Evolutionary conservation across 768 basidiomycete genomes (phyloP), one percentile per base, ranked within the genome.

Genomic region (Boletus bicolor): DNA sequence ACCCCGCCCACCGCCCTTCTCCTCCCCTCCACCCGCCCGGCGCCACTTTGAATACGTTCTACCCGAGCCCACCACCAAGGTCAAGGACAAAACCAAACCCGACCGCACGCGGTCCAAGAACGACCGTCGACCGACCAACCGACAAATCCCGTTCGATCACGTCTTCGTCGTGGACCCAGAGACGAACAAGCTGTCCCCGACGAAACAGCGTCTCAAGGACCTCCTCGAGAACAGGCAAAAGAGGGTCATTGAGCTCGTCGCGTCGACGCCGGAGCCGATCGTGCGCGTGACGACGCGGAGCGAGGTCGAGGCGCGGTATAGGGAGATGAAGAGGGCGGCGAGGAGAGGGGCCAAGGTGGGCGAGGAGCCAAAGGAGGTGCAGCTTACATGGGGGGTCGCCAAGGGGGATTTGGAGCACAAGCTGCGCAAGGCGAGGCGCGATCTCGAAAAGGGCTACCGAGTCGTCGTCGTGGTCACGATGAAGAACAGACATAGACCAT

Each of bases 371-470:
- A 91, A 91, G 73, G 85, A 89, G 73, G 74, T 90, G 5, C 86
- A 88, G 70, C 64, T 93, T 44, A 82, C 84, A 12, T 93, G 89
- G 87, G 76, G 75, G 3, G 79, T 84, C 12, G 81, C 73, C 7
- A 59, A 67, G 32, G 80, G 77, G 7, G 91, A 93, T 63, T 63
- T 85, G 19, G 75, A 75, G 37, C 86, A 86, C 69, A 92, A 90
- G 68, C 55, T 92, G 35, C 75, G 73, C 51, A 85, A 84, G 68
- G 79, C 78, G 21, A 69, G 75, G 49, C 73, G 77, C 49, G 80
- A 86, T 38, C 70, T 93, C 52, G 80, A 79, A 61, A 82, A 82
- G 59, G 87, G 87, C 0, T 69, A 74, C 34, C 73, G 79, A 9
- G 81, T 91, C 54, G 76, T 80, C 52, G 61, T 93, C 28, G 72